Evolutionary conservation across 805 yeast species (phyloP), one percentile per base, ranked within the genome.

Genomic region (Candida ovalis): DNA sequence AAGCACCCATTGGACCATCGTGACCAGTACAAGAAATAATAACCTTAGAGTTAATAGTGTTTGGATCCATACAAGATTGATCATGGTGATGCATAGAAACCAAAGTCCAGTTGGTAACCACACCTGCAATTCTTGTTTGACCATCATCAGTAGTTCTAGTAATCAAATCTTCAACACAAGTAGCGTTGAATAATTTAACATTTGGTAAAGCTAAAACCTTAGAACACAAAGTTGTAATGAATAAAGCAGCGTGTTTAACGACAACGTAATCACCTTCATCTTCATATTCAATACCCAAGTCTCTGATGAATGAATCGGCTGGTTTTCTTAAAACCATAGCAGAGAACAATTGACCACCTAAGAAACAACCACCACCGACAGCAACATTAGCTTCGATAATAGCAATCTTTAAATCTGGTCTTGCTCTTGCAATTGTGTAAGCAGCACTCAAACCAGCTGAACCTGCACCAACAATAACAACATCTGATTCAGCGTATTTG

Each of bases 1-100:
- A 84, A 7, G 91, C 90, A 50, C 91, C 91, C 69, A 84, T 82
- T 45, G 89, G 90, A 59, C 92, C 91, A 63, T 85, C 92, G 62
- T 85, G 91, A 50, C 91, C 92, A 28, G 88, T 80, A 53, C 89
- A 80, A 15, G 89, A 83, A 49, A 86, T 71, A 48, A 85, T 80
- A 47, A 86, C 80, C 62, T 72, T 64, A 51, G 74, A 72, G 60
- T 84, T 85, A 72, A 85, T 82, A 51, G 88, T 84, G 71, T 84
- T 84, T 43, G 91, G 90, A 63, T 84, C 91, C 90, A 85, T 85
- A 65, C 91, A 85, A 13, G 86, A 80, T 66, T 85, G 91, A 47
- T 80, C 79, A 62, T 82, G 86, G 61, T 85, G 91, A 66, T 84
- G 82, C 76, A 82, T 74, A 3, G 89, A 72, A 22, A 85, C 91